Percentiles rank a stretch among this genome's conserved stretches.
Evolutionary conservation across 441 rosid species (phyloP).

Genomic region (Pelargonium cotyledonis): DNA sequence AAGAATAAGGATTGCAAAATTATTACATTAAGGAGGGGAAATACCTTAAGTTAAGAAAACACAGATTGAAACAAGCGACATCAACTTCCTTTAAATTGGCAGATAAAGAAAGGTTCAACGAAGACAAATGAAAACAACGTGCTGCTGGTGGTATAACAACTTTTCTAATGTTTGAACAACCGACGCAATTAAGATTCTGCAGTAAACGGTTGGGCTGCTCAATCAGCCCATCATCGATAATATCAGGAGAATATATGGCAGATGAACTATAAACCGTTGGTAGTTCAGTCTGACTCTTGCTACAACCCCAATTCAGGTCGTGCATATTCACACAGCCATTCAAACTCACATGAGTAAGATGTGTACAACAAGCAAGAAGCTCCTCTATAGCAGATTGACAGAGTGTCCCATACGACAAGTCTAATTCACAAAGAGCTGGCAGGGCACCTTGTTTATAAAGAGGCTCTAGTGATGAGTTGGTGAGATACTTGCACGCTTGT

Average conservation of each 20-base stretch:
- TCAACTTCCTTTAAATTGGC: constrained; percentile 83
- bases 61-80: constrained; percentile 60
- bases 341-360: constrained; percentile 88
- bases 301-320: constrained; percentile 79
- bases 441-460: constrained; percentile 80
- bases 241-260: constrained; percentile 23
- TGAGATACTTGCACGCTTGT: constrained; percentile 94
- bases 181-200: constrained; percentile 86
- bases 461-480: constrained; percentile 82
- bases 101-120: constrained; percentile 81
- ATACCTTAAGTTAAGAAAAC: constrained; percentile 81
- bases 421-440: constrained; percentile 73
- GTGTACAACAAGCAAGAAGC: constrained; percentile 87
- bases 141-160: constrained; percentile 76
- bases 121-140: constrained; percentile 61
- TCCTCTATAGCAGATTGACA: constrained; percentile 87
- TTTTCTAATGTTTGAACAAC: constrained; percentile 84
- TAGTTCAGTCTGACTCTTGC: constrained; percentile 37
- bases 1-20: constrained; percentile 9
- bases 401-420: constrained; percentile 88
- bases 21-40: constrained; percentile 3
- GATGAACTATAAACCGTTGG: constrained; percentile 25
- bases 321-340: constrained; percentile 92
- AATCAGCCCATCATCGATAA: constrained; percentile 24
- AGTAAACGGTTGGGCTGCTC: constrained; percentile 62